These are phyloP conservation scores for Monilinia laxa DNA, from an alignment of 2,329 filamentous ascomycete species.

Conservation along the genomic window DNA sequence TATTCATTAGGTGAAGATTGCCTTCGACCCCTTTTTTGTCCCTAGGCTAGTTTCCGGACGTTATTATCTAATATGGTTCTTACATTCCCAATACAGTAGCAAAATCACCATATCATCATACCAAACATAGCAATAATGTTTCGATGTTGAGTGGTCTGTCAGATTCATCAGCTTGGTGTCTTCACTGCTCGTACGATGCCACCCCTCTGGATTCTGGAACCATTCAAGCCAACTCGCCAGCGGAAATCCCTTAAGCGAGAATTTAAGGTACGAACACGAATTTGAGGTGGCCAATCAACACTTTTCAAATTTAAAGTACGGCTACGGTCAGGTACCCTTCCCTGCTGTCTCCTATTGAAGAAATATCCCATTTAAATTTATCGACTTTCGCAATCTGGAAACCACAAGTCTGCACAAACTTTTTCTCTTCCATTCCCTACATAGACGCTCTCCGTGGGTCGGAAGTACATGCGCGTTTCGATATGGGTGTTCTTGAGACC, in stretches of 20 bases:
- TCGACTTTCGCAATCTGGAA: slow-evolving; percentile 11
- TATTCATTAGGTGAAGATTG: not conserved
- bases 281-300: slow-evolving; percentile 11
- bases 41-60: not conserved
- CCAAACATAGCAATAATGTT: not conserved
- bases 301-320: slow-evolving; percentile 9
- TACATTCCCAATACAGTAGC: not conserved
- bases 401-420: slow-evolving; percentile 1
- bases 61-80: slow-evolving; percentile 2
- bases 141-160: slow-evolving; percentile 11
- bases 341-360: slow-evolving; percentile 18
- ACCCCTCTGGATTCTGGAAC: not conserved
- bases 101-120: slow-evolving; percentile 10
- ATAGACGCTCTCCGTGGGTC: slow-evolving; percentile 7
- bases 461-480: slow-evolving; percentile 5
- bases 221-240: not conserved
- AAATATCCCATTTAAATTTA: slow-evolving; percentile 23
- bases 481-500: slow-evolving; percentile 39
- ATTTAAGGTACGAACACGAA: slow-evolving; percentile 21
- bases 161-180: not conserved
- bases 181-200: slow-evolving; percentile 14
- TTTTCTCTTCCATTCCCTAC: not conserved
- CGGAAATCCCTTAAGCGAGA: slow-evolving; percentile 8
- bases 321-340: not conserved
- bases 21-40: not conserved